These are phyloP conservation scores for Xylariaceae sp. DNA, from an alignment of 2,329 filamentous ascomycete species.

Conservation along the genomic window DNA sequence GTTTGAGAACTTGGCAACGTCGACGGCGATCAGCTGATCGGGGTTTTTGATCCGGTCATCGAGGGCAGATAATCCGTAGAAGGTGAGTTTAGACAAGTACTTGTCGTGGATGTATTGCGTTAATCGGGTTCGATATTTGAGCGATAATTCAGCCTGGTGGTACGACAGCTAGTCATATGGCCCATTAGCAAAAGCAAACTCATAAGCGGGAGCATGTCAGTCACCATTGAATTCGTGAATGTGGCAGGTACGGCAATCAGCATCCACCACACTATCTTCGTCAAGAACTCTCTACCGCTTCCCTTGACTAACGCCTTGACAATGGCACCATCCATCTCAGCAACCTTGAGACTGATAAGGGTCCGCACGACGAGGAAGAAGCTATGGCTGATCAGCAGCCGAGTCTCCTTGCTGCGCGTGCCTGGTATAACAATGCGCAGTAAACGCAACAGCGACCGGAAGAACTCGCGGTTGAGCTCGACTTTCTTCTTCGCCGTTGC, in stretches of 20 bases:
- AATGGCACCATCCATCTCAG: constrained; percentile 88
- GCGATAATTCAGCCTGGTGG: constrained; percentile 89
- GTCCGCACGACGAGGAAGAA: constrained; percentile 89
- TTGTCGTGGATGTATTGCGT: constrained; percentile 95
- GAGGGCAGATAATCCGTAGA: constrained; percentile 90
- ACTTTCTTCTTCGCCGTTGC: constrained; percentile 59
- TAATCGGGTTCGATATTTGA: constrained; percentile 87
- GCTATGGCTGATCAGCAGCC: constrained; percentile 83
- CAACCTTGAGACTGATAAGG: constrained; percentile 90
- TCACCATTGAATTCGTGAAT: constrained; percentile 97
- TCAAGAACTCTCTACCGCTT: constrained; percentile 83
- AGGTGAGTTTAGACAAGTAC: constrained; percentile 96
- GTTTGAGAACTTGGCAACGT: constrained; percentile 94
- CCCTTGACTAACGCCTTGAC: constrained; percentile 91
- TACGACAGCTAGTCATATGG: constrained; percentile 69
- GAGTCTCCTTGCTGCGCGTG: constrained; percentile 82
- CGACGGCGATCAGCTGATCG: constrained; percentile 94
- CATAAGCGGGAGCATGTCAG: constrained; percentile 6
- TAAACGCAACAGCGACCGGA: constrained; percentile 70
- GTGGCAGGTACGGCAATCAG: constrained; percentile 90
- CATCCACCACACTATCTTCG: constrained; percentile 97
- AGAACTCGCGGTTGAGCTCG: constrained; percentile 82
- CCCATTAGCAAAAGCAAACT: background rate
- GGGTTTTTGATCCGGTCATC: constrained; percentile 98
- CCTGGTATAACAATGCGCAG: constrained; percentile 86